A percentile compares a stretch with the other conserved stretches of the same genome.
phyloP scores from a whole-genome alignment of 1,284 basidiomycete genomes.

The Naganishia sp. region DNA sequence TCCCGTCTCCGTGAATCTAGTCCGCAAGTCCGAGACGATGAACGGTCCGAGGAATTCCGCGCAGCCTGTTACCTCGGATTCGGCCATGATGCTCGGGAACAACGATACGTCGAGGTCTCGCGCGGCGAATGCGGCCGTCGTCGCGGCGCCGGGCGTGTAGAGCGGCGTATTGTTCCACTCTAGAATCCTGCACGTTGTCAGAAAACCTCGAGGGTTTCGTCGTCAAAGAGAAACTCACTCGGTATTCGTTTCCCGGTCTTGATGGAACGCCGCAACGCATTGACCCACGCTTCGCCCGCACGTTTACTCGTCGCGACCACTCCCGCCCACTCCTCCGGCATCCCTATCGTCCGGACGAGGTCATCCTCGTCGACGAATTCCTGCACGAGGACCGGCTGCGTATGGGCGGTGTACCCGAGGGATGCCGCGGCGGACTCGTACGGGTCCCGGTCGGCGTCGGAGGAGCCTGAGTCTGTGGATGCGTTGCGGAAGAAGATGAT shows the following conservation, averaged over 20 bases:
- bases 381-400: conserved; percentile 39
- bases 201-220: neutral
- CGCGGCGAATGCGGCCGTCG: conserved; percentile 19
- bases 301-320: conserved; percentile 42
- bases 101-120: neutral
- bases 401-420: conserved; percentile 25
- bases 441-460: conserved; percentile 30
- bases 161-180: conserved; percentile 29
- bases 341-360: conserved; percentile 32
- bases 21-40: conserved; percentile 16
- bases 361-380: conserved; percentile 27
- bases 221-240: conserved; percentile 4
- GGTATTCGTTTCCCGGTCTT: neutral
- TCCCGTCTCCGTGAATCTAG: neutral
- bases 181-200: neutral
- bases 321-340: conserved; percentile 38
- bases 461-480: neutral
- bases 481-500: conserved; percentile 42
- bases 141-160: conserved; percentile 30
- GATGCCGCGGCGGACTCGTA: conserved; percentile 33
- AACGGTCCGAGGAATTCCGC: conserved; percentile 23
- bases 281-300: conserved; percentile 43
- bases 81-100: conserved; percentile 18
- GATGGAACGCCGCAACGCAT: conserved; percentile 30
- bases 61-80: conserved; percentile 28